A percentile compares a stretch with the other conserved stretches of the same genome.
Evolutionary conservation across 2,329 filamentous ascomycete species (phyloP).

Genomic region (Teratosphaeria nubilosa): DNA sequence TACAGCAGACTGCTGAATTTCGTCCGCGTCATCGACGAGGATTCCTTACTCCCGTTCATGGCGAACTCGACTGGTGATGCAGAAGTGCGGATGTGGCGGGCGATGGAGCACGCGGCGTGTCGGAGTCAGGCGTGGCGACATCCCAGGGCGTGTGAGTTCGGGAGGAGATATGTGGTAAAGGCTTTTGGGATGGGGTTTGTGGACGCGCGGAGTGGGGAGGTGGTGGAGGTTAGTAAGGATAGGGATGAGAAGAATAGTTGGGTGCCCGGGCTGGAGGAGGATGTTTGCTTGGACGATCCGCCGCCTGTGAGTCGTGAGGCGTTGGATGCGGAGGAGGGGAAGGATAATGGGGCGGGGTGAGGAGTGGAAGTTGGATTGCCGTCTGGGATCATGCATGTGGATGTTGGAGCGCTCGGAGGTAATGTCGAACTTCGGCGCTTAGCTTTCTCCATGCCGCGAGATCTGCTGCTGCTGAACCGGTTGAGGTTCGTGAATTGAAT

Average conservation of each 20-base stretch:
- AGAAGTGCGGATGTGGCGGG: slow-evolving; percentile 3
- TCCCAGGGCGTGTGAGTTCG: slow-evolving; percentile 1
- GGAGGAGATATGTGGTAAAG: slow-evolving; percentile 1
- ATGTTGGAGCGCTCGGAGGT: no score
- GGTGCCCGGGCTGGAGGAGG: background rate
- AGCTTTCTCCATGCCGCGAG: no score
- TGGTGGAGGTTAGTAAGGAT: background rate
- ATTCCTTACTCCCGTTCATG: background rate
- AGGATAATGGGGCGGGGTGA: background rate
- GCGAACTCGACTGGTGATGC: background rate
- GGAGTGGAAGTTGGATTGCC: no score
- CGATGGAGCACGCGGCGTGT: slow-evolving; percentile 5
- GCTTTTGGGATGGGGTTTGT: slow-evolving; percentile 3
- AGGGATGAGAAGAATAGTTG: background rate
- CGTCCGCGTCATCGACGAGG: slow-evolving; percentile 2
- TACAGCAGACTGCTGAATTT: background rate
- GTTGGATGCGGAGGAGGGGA: background rate
- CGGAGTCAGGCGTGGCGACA: slow-evolving; percentile 2
- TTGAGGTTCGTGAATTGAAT: no score
- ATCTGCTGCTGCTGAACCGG: no score
- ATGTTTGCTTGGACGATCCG: background rate
- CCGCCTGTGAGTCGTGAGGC: background rate
- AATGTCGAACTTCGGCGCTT: no score
- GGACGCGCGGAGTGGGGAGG: background rate
- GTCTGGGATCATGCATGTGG: no score